Evolutionary conservation across 768 basidiomycete species (phyloP).

Genomic region (Leucosporidium creatinivorum): DNA sequence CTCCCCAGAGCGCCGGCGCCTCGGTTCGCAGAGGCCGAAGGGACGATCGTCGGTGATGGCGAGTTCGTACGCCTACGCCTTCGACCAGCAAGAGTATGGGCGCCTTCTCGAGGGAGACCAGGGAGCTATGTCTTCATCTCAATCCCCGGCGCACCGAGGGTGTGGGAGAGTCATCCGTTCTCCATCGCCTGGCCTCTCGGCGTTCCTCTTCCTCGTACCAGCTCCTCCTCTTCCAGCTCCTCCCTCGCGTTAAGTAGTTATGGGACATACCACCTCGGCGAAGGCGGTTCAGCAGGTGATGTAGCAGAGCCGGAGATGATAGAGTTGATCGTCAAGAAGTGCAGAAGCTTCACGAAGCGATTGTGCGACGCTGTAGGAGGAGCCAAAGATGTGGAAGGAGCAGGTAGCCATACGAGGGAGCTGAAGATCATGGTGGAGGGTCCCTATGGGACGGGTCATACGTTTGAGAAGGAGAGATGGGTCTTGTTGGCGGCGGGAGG

Average conservation of each 20-base stretch:
- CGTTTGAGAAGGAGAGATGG: background rate
- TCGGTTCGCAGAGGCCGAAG: too few species aligned
- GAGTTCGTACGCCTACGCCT: conserved; percentile 15
- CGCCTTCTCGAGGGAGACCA: background rate
- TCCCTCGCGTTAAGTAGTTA: background rate
- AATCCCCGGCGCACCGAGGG: background rate
- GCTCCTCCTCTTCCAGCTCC: background rate
- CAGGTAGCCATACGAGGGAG: background rate
- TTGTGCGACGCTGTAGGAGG: background rate
- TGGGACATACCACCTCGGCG: too few species aligned
- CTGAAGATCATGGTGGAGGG: conserved; percentile 7
- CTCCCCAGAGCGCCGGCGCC: too few species aligned
- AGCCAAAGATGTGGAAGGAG: background rate
- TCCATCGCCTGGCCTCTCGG: conserved; percentile 17
- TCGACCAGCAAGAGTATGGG: background rate
- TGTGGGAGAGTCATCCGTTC: conserved; percentile 12
- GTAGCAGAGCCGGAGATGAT: background rate
- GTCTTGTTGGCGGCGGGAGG: conserved; percentile 9
- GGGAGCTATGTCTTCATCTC: conserved; percentile 12
- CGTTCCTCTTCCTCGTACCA: background rate
- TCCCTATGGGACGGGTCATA: background rate
- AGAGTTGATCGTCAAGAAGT: conserved; percentile 16
- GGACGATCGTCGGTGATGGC: background rate
- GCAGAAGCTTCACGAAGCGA: conserved; percentile 4
- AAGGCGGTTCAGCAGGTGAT: too few species aligned